A percentile compares a stretch with the other conserved stretches of the same genome.
Conservation (phyloP, 257 asterid genomes). For the Nicotiana undulata region DNA sequence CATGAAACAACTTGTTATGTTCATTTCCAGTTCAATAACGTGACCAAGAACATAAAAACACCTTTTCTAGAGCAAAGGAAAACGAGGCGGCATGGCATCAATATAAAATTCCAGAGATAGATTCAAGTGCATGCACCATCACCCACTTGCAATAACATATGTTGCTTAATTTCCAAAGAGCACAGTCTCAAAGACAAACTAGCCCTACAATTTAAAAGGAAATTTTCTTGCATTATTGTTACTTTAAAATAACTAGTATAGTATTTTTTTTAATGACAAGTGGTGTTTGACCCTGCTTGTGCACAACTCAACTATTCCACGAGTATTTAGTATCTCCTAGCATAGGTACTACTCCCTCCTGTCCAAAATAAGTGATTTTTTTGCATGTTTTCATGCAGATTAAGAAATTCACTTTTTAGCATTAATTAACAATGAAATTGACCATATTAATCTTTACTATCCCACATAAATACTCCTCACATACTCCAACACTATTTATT, state of each 20-base stretch:
- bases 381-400: no score
- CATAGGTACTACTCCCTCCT: no score
- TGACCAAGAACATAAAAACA: background rate
- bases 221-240: background rate
- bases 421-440: no score
- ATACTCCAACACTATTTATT: no score
- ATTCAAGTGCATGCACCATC: conserved; percentile 6
- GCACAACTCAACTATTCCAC: no score
- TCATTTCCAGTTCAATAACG: background rate
- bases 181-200: background rate
- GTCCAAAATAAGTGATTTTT: no score
- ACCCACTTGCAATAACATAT: conserved; percentile 4
- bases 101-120: background rate
- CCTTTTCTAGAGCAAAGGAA: background rate
- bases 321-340: no score
- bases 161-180: background rate
- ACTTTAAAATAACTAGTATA: background rate
- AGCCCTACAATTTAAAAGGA: background rate
- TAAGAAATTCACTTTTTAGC: no score
- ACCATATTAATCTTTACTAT: no score
- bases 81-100: background rate
- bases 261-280: no score
- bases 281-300: no score
- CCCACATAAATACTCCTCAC: no score
- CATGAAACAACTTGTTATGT: background rate